Evolutionary conservation across 177 flowering plant genomes (phyloP).

Genomic region (Tripterygium wilfordii): DNA sequence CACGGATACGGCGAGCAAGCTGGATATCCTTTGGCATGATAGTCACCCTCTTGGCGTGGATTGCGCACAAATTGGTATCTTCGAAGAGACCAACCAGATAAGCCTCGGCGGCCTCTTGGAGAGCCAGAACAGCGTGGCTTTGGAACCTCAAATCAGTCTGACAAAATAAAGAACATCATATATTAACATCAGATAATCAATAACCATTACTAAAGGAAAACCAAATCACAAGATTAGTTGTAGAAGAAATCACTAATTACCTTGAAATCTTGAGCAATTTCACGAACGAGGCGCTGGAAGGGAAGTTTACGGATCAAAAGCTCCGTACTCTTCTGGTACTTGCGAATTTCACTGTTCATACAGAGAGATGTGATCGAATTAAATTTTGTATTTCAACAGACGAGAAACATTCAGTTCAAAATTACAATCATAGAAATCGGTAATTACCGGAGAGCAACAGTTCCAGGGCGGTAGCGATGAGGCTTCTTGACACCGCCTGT

Average conservation of each 20-base stretch:
- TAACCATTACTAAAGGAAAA: too few relatives aligned
- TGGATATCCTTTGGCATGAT: slow-evolving; percentile 78
- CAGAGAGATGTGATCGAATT: too few relatives aligned
- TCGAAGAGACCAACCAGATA: slow-evolving; percentile 66
- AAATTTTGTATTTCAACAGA: too few relatives aligned
- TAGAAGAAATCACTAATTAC: too few relatives aligned
- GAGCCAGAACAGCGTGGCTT: slow-evolving; percentile 68
- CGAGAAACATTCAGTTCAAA: too few relatives aligned
- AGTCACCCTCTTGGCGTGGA: slow-evolving; percentile 67
- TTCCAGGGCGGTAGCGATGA: slow-evolving; percentile 62
- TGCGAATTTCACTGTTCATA: slow-evolving; percentile 58
- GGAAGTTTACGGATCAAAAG: slow-evolving; percentile 73
- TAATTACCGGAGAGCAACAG: slow-evolving; percentile 59
- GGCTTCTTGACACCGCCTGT: slow-evolving; percentile 74
- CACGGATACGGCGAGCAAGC: slow-evolving; percentile 64
- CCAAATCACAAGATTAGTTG: too few relatives aligned
- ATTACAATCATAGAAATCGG: too few relatives aligned
- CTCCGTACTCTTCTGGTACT: slow-evolving; percentile 79
- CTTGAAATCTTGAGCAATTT: slow-evolving; percentile 84
- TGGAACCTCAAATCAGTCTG: slow-evolving; percentile 71
- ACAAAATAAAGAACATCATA: not conserved
- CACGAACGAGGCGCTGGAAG: slow-evolving; percentile 79
- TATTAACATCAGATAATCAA: not conserved
- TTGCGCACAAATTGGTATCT: slow-evolving; percentile 63
- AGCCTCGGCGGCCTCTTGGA: slow-evolving; percentile 72